Evolutionary conservation across 176 grass and related monocot genomes (phyloP), one percentile per base, ranked within the genome.

Genomic region (Neostapfia colusana): DNA sequence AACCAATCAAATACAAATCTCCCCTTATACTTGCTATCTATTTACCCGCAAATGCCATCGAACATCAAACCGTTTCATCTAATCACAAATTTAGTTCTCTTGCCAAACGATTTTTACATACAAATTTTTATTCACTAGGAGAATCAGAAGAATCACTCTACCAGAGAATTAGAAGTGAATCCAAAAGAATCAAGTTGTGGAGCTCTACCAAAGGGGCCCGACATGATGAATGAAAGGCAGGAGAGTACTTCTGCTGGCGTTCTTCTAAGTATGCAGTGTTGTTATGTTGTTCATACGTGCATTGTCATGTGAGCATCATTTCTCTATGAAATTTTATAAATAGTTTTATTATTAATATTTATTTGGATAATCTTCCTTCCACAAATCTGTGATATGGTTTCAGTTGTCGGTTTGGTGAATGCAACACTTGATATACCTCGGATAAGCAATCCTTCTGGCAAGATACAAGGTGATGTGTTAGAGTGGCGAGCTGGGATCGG

Each of bases 371-470:
- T 56, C 18, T 87, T 63, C 42, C 56, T 25, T 69, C 37, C 63
- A 7, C 84, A 98, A 91, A 98, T 98, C 27, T 86, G 75, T 90
- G 95, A 94, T 72, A 97, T 97, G 95, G 89, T 98, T 50, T 89
- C 95, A 73, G 95, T 98, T 25, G 87, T 91, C 50, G 89, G 80
- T 73, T 82, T 98, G 72, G 84, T 98, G 76, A 98, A 98, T 92
- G 91, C 89, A 82, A 88, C 95, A 51, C 81, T 98, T 82, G 87
- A 94, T 80, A 86, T 98, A 83, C 95, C 91, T 80, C 86, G 79
- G 95, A 98, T 76, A 98, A 89, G 36, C 84, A 85, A 34, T 98
- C 95, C 18, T 94, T 98, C 91, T 98, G 95, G 95, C 95, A 92
- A 82, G 95, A 98, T 84, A 79, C 86, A 54, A 98, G 91, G 95